Percentiles rank a stretch among this genome's conserved stretches.
Conservation (phyloP, 129 eudicot species). For the Pulicaria dysenterica region DNA sequence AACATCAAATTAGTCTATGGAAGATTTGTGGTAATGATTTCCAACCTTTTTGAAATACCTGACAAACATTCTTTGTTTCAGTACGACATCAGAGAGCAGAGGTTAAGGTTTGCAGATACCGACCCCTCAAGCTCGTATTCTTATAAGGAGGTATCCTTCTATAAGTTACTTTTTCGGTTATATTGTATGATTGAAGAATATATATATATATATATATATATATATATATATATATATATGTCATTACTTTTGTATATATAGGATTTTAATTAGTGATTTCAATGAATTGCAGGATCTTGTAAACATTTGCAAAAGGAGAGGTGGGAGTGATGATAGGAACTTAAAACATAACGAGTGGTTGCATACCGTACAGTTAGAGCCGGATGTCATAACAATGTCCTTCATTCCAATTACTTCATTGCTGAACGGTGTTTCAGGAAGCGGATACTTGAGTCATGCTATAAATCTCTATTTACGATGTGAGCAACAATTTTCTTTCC, state of each 20-base stretch:
- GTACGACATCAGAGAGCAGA: constrained; percentile 68
- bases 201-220: no score
- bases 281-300: constrained; percentile 61
- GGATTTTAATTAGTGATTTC: constrained; percentile 13
- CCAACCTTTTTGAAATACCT: no score
- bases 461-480: constrained; percentile 93
- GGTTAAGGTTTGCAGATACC: constrained; percentile 79
- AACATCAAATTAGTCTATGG: no score
- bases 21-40: no score
- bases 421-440: constrained; percentile 88
- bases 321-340: constrained; percentile 65
- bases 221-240: no score
- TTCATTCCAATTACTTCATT: constrained; percentile 93
- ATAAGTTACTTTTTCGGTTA: not conserved
- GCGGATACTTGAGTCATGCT: constrained; percentile 97
- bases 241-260: not conserved
- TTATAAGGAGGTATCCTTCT: constrained; percentile 71
- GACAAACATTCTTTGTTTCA: no score
- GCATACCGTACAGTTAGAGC: constrained; percentile 85
- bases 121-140: constrained; percentile 82
- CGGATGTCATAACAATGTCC: constrained; percentile 98
- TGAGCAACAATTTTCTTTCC: constrained; percentile 41
- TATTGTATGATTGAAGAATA: not conserved
- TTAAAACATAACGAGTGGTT: constrained; percentile 78
- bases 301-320: constrained; percentile 94